Evolutionary conservation across 2,329 filamentous ascomycete genomes (phyloP).

Genomic region (Escovopsis weberi): DNA sequence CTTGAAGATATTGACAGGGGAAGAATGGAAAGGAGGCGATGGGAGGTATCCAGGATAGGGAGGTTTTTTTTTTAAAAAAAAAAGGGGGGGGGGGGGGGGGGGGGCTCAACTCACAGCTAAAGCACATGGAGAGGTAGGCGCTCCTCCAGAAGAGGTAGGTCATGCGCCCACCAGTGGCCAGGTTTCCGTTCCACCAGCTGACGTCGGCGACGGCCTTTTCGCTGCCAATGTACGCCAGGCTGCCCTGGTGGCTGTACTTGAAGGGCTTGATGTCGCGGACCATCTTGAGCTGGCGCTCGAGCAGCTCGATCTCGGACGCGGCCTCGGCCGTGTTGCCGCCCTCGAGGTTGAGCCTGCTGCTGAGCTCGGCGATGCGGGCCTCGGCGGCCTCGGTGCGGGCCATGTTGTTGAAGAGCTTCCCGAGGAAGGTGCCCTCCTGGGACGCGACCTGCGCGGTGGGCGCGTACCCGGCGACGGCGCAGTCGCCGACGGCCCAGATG

Average conservation of each 20-base stretch:
- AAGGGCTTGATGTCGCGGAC: slow-evolving; percentile 95
- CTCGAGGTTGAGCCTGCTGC: slow-evolving; percentile 43
- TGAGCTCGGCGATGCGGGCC: slow-evolving; percentile 55
- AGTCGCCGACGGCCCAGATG: slow-evolving; percentile 96
- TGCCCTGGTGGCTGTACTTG: slow-evolving; percentile 96
- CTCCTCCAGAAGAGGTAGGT: slow-evolving; percentile 98
- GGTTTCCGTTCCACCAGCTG: slow-evolving; percentile 91
- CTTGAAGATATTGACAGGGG: too few relatives aligned
- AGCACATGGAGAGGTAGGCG: slow-evolving; percentile 98
- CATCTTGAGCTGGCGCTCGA: slow-evolving; percentile 75
- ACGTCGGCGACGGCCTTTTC: slow-evolving; percentile 97
- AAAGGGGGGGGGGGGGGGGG: too few relatives aligned
- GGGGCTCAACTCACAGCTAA: slow-evolving; percentile 68
- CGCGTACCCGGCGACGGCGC: slow-evolving; percentile 91
- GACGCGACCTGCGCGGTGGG: slow-evolving; percentile 93
- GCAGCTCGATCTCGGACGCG: slow-evolving; percentile 62
- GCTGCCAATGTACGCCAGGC: slow-evolving; percentile 92
- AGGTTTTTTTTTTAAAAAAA: too few relatives aligned
- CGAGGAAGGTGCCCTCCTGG: slow-evolving; percentile 91
- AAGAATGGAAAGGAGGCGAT: too few relatives aligned
- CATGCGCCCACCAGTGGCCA: slow-evolving; percentile 81
- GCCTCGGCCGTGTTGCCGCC: slow-evolving; percentile 52
- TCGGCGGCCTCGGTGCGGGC: slow-evolving; percentile 83
- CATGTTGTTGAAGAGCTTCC: slow-evolving; percentile 96
- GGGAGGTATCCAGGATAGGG: too few relatives aligned